Base-by-base conservation (phyloP, 331 rosid species). In the Telfairia occidentalis region DNA sequence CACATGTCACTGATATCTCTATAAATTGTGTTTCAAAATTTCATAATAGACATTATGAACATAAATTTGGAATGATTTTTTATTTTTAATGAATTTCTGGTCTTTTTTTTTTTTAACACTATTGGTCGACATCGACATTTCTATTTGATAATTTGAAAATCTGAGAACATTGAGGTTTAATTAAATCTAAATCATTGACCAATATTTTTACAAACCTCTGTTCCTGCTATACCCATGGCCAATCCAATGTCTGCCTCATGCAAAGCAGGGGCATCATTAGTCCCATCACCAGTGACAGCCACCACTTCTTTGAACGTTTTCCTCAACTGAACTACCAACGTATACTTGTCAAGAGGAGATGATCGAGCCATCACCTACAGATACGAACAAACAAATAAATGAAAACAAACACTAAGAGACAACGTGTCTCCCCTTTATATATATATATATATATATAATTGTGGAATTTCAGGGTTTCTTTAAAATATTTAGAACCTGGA, bases 201-300 rank as follows among this genome's bases (percentile, higher is more conserved):
- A n/a, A n/a, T n/a, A n/a, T n/a, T n/a, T n/a, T n/a, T n/a, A n/a
- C 88, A 54, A 77, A 94, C 97, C 97, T 94, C 98, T 19, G 98
- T 94, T 73, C 98, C 98, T 16, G 92, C 94, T 60, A 90, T 87
- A 48, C 98, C 98, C 98, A 91, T 94, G 28, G 97, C 95, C 30
- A 94, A 90, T 79, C 97, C 98, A 80, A 91, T 94, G 78, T 94
- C 97, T 10, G 97, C 96, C 85, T 94, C 97, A 40, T 87, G 97
- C 86, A 94, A 82, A 7, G 97, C 97, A 10, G 97, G 97, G 71
- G 98, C 98, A 75, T 94, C 98, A 58, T 94, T 94, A 64, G 98
- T 91, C 46, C 98, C 97, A 77, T 94, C 98, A 61, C 97, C 95
- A 4, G 98, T 94, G 61, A 91, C 98, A 38, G 97, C 97, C 78